Evolutionary conservation across 164 flowering plant species (phyloP), one percentile per base, ranked within the genome.

Genomic region (Nymphaea colorata): DNA sequence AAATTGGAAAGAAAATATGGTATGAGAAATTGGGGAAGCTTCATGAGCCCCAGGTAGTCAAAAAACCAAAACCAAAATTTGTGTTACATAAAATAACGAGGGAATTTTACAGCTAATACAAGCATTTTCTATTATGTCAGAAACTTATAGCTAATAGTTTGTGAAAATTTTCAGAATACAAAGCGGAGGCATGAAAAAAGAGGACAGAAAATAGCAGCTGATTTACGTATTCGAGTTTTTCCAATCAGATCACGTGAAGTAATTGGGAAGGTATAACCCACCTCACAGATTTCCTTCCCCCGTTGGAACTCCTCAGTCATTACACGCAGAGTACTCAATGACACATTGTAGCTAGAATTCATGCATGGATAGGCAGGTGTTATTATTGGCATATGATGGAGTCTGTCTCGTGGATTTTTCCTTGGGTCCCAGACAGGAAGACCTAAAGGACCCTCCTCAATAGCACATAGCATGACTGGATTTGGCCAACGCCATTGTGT

Each of bases 291-390:
- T 66, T 83, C 85, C 76, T 73, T 77, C 61, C 96, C 98, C 72
- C 91, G 82, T 70, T 78, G 84, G 73, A 93, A 87, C 80, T 93
- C 91, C 63, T 85, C 96, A 41, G 78, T 78, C 97, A 93, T 87
- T 16, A 93, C 84, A 45, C 86, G 89, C 80, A 93, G 66, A 41
- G 98, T 90, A 75, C 96, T 93, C 12, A 85, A 70, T 4, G 97
- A 93, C 0, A 91, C 97, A 82, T 93, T 93, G 82, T 93, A 93
- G 79, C 98, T 93, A 43, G 98, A 91, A 68, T 93, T 93, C 98
- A 93, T 93, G 78, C 87, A 82, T 8, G 96, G 98, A 71, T 91
- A 91, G n/a, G 96, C 98, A 65, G 98, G 96, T 72, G 98, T 90
- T 6, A 92, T 92, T 66, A 90, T 92, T 59, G 98, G 98, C 96